A percentile compares a stretch with the other conserved stretches of the same genome.
phyloP scores from a whole-genome alignment of 345 rosid genomes.

The Populus alba region DNA sequence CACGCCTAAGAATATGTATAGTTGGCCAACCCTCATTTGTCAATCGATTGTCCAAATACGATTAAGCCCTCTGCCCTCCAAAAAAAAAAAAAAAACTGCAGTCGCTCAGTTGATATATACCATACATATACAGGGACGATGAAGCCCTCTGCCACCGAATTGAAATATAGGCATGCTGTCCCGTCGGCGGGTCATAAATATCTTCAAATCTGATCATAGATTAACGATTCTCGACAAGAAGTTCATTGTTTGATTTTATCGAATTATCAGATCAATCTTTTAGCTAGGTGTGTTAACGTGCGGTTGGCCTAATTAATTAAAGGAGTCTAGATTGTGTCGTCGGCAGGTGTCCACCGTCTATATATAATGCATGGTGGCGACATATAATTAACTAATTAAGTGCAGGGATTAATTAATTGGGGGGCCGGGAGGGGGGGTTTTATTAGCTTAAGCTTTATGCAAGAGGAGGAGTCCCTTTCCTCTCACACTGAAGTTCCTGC shows the following conservation, averaged over 20 bases:
- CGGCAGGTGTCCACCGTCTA: neutral
- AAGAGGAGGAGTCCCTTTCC: slow-evolving; percentile 31
- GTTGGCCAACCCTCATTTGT: slow-evolving; percentile 19
- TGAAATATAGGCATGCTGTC: neutral
- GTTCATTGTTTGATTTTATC: neutral
- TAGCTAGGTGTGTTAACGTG: neutral
- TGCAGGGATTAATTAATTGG: slow-evolving; percentile 8
- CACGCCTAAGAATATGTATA: slow-evolving; percentile 21
- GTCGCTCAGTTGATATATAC: neutral
- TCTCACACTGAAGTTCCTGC: slow-evolving; percentile 3
- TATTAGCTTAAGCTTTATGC: slow-evolving; percentile 13
- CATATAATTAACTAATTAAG: neutral
- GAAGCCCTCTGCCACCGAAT: neutral
- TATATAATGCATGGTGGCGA: neutral
- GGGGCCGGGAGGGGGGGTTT: neutral
- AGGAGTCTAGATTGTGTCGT: neutral
- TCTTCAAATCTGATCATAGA: slow-evolving; percentile 8
- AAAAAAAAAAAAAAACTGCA: neutral
- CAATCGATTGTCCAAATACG: neutral
- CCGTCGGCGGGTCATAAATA: neutral
- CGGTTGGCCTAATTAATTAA: neutral
- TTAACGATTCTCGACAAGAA: neutral
- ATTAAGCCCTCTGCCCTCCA: neutral
- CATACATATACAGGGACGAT: neutral
- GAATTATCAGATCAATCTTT: neutral